Evolutionary conservation across 208 protist species (phyloP).

Genomic region (Acanthamoeba castellanii): DNA sequence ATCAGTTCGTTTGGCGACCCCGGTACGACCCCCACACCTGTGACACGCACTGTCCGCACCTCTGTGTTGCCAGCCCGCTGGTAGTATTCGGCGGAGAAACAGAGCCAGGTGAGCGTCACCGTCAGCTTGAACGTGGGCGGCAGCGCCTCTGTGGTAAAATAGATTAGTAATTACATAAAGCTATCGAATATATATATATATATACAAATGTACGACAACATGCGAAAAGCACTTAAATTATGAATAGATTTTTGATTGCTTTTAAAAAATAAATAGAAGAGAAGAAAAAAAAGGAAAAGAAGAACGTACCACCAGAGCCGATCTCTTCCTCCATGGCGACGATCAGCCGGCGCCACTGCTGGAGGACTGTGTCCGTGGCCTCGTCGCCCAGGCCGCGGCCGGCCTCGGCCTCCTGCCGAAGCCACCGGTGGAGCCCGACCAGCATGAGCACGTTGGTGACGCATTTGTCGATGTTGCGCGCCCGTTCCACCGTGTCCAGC

Average conservation of each 20-base stretch:
- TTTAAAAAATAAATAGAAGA: not conserved
- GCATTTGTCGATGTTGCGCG: conserved; percentile 52
- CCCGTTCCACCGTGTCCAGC: not conserved
- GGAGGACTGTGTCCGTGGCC: not conserved
- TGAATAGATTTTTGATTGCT: not conserved
- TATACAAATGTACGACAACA: too few species aligned
- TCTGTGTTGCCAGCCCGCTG: not conserved
- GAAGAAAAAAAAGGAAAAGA: not conserved
- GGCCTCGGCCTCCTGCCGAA: not conserved
- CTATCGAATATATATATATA: not conserved
- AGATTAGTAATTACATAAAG: not conserved
- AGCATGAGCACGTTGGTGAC: conserved; percentile 42
- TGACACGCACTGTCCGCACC: not conserved
- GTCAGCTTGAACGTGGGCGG: not conserved
- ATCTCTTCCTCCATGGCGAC: conserved; percentile 11
- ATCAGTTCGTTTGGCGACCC: not conserved
- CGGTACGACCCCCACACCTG: not conserved
- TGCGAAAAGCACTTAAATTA: too few species aligned
- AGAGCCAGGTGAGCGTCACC: not conserved
- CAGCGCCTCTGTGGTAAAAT: not conserved
- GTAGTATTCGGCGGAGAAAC: not conserved
- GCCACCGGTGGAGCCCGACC: not conserved
- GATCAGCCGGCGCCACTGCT: conserved; percentile 9
- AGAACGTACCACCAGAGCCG: not conserved
- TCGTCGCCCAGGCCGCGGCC: not conserved